Evolutionary conservation across 2,329 filamentous ascomycete species (phyloP), one percentile per base, ranked within the genome.

Genomic region (Apiospora saccharicola): DNA sequence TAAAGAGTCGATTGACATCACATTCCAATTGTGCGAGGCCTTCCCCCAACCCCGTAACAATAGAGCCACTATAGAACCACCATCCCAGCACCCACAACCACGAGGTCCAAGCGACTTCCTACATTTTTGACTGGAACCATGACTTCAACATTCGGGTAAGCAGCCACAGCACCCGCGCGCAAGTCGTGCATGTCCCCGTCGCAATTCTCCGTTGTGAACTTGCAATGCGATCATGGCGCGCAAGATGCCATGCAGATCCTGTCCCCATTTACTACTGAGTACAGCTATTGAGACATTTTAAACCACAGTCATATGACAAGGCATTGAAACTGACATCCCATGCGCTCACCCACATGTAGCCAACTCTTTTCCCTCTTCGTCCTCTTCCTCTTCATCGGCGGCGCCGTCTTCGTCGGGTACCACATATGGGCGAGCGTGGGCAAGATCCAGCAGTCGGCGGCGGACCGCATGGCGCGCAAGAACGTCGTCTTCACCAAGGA

Each of bases 401-500:
- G 84, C 71, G 80, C 88, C 67, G 91, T 86, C 72, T 94, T 90
- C 83, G 85, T 95, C 72, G 88, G 89, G 73, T 94, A 94, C 82
- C 91, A 93, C 73, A 87, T 95, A 80, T 95, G 93, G 82, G 82
- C 92, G 71, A 90, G 90, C 82, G 86, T 89, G 71, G 86, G 86
- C 82, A 88, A 93, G 81, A 91, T 95, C 77, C 88, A 89, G 73
- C 85, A 89, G 73, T 86, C 89, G 72, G 92, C 92, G 67, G 89
- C 88, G 68, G 86, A 92, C 82, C 90, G 90, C 79, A 93, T 95
- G 89, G 90, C 91, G 80, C 90, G 90, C 83, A 93, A 92, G 84
- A 92, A 95, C 80, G 89, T 95, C 72, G 86, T 90, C 53, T 93
- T 94, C 82, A 92, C 91, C 51, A 94, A 93, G 80, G 93, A 94